Evolutionary conservation across 768 basidiomycete genomes (phyloP), one percentile per base, ranked within the genome.

Genomic region (Clitopilus passeckerianus): DNA sequence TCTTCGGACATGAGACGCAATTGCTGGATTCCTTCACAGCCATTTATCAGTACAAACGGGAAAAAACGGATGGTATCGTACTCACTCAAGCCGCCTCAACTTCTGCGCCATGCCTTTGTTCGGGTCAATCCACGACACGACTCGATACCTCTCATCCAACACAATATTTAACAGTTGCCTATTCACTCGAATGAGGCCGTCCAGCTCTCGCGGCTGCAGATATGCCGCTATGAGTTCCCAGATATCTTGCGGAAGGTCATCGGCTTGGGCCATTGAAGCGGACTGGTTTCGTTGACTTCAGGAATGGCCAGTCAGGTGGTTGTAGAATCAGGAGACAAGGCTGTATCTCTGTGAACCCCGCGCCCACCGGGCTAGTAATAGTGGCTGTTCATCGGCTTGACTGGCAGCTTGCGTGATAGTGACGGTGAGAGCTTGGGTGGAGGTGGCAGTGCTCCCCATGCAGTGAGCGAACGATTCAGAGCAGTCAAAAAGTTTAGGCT

Each of bases 91-190:
- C 1, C 69, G 61, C 16, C 58, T 57, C 4, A 77, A 67, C 12
- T 58, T 59, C 53, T 57, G 60, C 35, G 65, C 24, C 63, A 73
- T 71, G 0, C 12, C 37, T n/a, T 52, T 50, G 61, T 74, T 71
- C 8, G 72, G 59, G 50, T 65, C 65, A 6, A 65, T 63, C 73
- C 72, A 75, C 14, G 60, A 57, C 24, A 75, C 67, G 54, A 72
- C 67, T 24, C 67, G 30, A 57, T 76, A 74, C 44, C 62, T 64
- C n/a, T 57, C 59, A 54, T 71, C 67, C 22, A 72, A 57, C 1
- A 65, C 63, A 18, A 67, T 66, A 56, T 71, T 60, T 57, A 71
- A 70, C 46, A 72, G 68, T 1, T 68, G 64, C 6, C 69, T 65
- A 56, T 73, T 73, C 6, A 74, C 60, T 1, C 66, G 67, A 30